These are phyloP conservation scores for Solanum bukasovii DNA, from an alignment of 257 asterid species.

Conservation along the genomic window DNA sequence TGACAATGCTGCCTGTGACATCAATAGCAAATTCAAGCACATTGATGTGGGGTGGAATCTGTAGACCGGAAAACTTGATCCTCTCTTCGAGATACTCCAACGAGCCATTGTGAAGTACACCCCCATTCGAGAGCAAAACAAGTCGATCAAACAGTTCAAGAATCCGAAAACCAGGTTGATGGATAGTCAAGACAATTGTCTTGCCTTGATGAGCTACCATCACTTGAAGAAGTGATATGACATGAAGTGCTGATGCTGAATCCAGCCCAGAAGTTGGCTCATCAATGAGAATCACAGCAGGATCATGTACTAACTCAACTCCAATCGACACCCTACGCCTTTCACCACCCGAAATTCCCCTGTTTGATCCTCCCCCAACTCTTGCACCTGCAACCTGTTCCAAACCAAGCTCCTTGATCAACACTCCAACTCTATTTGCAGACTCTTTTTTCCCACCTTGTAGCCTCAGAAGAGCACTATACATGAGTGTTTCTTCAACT, in stretches of 20 bases:
- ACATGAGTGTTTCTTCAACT: conserved; percentile 66
- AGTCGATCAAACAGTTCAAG: conserved; percentile 61
- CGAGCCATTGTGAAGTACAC: conserved; percentile 52
- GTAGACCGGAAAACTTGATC: conserved; percentile 28
- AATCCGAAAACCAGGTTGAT: conserved; percentile 80
- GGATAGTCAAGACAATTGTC: conserved; percentile 68
- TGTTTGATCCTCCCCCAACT: conserved; percentile 45
- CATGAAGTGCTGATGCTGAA: conserved; percentile 71
- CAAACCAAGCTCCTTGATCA: conserved; percentile 65
- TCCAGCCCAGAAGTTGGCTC: conserved; percentile 90
- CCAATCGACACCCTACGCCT: conserved; percentile 83
- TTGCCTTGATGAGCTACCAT: conserved; percentile 39
- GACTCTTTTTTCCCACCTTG: conserved; percentile 30
- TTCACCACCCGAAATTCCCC: conserved; percentile 79
- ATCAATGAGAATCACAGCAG: conserved; percentile 53
- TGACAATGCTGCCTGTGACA: conserved; percentile 9
- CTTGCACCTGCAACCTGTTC: conserved; percentile 45
- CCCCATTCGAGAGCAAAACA: conserved; percentile 52
- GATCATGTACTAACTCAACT: conserved; percentile 70
- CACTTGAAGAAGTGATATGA: conserved; percentile 34
- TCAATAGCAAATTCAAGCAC: conserved; percentile 78
- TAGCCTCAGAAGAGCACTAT: conserved; percentile 61
- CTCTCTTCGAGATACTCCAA: conserved; percentile 33
- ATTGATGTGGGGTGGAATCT: conserved; percentile 54
- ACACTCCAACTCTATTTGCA: conserved; percentile 19